phyloP scores from a whole-genome alignment of 2,329 filamentous ascomycete species.

The Colletotrichum tanaceti region DNA sequence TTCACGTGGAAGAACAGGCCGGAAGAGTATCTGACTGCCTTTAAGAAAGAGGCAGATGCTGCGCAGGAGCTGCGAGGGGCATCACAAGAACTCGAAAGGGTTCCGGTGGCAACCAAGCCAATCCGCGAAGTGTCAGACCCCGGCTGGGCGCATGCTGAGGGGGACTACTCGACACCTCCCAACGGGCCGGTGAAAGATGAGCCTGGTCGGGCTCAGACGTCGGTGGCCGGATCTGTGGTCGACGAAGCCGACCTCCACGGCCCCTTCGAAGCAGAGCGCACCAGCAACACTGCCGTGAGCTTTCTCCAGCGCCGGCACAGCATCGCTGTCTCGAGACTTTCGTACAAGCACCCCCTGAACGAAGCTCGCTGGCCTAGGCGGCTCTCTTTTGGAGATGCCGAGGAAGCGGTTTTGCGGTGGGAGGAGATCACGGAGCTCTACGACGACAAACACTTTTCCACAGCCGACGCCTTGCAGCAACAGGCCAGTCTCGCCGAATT shows the following conservation, averaged over 20 bases:
- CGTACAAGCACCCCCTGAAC: conserved; percentile 53
- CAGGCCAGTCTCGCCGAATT: conserved; percentile 58
- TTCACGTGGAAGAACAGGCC: conserved; percentile 75
- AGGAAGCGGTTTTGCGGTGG: conserved; percentile 80
- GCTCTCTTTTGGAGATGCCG: conserved; percentile 80
- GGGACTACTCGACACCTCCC: conserved; percentile 20
- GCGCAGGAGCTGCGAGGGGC: conserved; percentile 22
- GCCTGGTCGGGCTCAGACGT: conserved; percentile 49
- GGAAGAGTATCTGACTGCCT: conserved; percentile 62
- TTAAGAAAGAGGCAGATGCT: conserved; percentile 37
- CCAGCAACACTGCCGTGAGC: conserved; percentile 55
- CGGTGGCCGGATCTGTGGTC: conserved; percentile 68
- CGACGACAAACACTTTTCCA: conserved; percentile 45
- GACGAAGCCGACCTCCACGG: conserved; percentile 71
- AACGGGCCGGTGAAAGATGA: conserved; percentile 32
- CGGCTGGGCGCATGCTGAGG: conserved; percentile 25
- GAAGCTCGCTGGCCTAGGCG: conserved; percentile 76
- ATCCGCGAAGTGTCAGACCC: conserved; percentile 21
- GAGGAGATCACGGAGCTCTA: conserved; percentile 62
- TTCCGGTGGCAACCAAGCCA: background rate
- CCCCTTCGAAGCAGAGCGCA: conserved; percentile 61
- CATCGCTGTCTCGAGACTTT: conserved; percentile 53
- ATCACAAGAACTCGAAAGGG: conserved; percentile 20
- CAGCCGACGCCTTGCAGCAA: conserved; percentile 38
- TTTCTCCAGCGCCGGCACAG: conserved; percentile 73